These are phyloP conservation scores for Mucor mucedo DNA, from an alignment of 371 early-diverging fungal species.

Conservation along the genomic window DNA sequence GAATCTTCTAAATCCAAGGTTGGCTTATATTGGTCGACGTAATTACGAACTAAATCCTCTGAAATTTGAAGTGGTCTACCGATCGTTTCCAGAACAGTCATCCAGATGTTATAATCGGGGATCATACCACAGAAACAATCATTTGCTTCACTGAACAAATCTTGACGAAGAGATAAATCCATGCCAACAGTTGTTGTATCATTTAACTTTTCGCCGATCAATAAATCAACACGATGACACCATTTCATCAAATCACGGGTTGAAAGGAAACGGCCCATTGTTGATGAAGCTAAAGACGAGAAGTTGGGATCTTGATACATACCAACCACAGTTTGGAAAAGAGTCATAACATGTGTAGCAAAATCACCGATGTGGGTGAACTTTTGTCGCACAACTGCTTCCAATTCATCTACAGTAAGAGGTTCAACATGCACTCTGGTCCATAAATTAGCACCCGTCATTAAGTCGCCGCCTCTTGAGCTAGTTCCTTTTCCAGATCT, in stretches of 20 bases:
- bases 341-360: slow-evolving; percentile 61
- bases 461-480: slow-evolving; percentile 58
- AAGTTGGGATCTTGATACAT: slow-evolving; percentile 64
- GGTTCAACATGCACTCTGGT: slow-evolving; percentile 74
- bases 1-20: slow-evolving; percentile 49
- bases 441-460: slow-evolving; percentile 82
- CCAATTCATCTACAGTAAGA: slow-evolving; percentile 67
- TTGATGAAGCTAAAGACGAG: slow-evolving; percentile 52
- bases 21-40: slow-evolving; percentile 77
- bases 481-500: slow-evolving; percentile 52
- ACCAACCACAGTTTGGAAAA: slow-evolving; percentile 64
- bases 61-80: slow-evolving; percentile 82
- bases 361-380: slow-evolving; percentile 63
- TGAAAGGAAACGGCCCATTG: slow-evolving; percentile 64
- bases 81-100: slow-evolving; percentile 61
- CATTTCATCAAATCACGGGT: slow-evolving; percentile 87
- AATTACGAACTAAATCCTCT: slow-evolving; percentile 71
- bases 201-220: slow-evolving; percentile 45
- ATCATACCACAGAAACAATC: slow-evolving; percentile 92
- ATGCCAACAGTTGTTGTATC: slow-evolving; percentile 37
- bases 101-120: slow-evolving; percentile 69
- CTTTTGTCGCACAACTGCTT: slow-evolving; percentile 62
- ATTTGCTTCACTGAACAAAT: slow-evolving; percentile 82
- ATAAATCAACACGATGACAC: slow-evolving; percentile 73
- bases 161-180: slow-evolving; percentile 55